These are phyloP conservation scores for Cytidiella melzeri DNA, from an alignment of 768 basidiomycete species.

Conservation along the genomic window DNA sequence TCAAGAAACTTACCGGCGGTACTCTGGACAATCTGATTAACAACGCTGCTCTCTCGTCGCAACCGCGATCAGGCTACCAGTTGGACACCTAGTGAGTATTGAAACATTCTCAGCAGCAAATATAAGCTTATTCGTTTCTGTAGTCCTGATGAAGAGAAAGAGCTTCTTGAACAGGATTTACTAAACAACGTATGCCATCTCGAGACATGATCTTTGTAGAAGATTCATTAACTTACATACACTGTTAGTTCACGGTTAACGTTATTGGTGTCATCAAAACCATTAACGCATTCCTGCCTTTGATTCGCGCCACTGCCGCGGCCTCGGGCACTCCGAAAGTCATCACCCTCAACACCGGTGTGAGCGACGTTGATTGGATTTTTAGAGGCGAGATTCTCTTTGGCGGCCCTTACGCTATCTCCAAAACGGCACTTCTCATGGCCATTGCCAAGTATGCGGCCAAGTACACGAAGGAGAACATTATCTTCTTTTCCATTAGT, in stretches of 20 bases:
- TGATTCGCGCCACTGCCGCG: conserved; percentile 25
- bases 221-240: neutral
- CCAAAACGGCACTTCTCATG: conserved; percentile 35
- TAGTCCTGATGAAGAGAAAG: conserved; percentile 16
- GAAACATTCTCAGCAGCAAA: neutral
- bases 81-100: conserved; percentile 21
- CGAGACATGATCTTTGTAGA: neutral
- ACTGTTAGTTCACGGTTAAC: conserved; percentile 27
- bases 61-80: conserved; percentile 4
- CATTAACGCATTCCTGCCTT: conserved; percentile 34
- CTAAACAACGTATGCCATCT: conserved; percentile 12
- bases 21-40: conserved; percentile 34
- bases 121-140: neutral
- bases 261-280: conserved; percentile 30
- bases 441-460: conserved; percentile 32
- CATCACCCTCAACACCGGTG: conserved; percentile 26
- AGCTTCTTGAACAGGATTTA: conserved; percentile 20
- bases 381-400: conserved; percentile 10
- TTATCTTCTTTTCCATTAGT: conserved; percentile 31
- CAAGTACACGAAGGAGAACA: conserved; percentile 26
- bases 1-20: conserved; percentile 26
- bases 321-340: conserved; percentile 26
- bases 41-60: conserved; percentile 26
- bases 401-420: conserved; percentile 25
- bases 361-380: conserved; percentile 25